Evolutionary conservation across 2,329 filamentous ascomycete genomes (phyloP), one percentile per base, ranked within the genome.

Genomic region (Beauveria asiatica): DNA sequence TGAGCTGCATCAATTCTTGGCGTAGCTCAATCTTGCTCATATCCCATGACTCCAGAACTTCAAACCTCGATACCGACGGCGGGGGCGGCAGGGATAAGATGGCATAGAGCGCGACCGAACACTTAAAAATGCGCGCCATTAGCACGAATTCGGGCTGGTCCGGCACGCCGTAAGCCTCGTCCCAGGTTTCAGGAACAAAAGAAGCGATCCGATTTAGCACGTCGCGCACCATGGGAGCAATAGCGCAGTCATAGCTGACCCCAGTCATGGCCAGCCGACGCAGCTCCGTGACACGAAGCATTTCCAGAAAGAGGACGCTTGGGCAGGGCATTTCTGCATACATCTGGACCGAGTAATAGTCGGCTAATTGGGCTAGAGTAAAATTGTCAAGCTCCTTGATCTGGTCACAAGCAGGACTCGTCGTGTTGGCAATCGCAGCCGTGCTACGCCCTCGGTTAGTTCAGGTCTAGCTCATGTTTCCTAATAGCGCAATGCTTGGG

Each of bases 321-420:
- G 54, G 54, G 30, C 54, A 57, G n/a, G 54, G 42, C 27, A 57
- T n/a, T 23, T 49, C 54, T 19, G 13, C 54, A 33, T 49, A 57
- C 27, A 57, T 10, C 10, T 57, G 54, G 8, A 49, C 7, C 1
- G 30, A 39, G 33, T 25, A 57, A 13, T 37, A 27, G 6, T 25
- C n/a, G 16, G 9, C 19, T 13, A 57, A 1, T 23, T 57, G 44
- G 13, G 48, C 44, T 23, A 17, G 8, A 21, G 54, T 42, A 17
- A 33, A 57, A 11, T 7, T 17, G 44, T 57, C 41, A 39, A 57
- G 42, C 44, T 57, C 54, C 5, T 17, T 0, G 16, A 57, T 57
- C 9, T 45, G 53, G 25, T 56, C n/a, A 4, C 25, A 46, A 3
- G 53, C 53, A 7, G 53, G 53, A n/a, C 53, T 56, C 23, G 53